Evolutionary conservation across 2,329 filamentous ascomycete genomes (phyloP).

Genomic region (Calonectria montana): DNA sequence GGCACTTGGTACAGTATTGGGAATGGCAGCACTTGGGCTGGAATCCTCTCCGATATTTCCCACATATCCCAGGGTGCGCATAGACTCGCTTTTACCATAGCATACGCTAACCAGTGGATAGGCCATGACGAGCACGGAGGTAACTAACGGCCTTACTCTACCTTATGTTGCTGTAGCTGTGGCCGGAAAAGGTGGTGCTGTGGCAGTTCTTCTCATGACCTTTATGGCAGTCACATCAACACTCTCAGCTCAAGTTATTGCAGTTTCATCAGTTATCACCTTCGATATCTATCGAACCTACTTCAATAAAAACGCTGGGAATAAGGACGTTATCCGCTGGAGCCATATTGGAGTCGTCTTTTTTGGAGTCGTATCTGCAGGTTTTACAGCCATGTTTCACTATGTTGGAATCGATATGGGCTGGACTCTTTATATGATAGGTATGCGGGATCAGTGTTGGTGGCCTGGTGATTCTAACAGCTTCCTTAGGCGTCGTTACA

Average conservation of each 20-base stretch:
- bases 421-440: constrained; percentile 23
- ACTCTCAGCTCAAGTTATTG: constrained; percentile 85
- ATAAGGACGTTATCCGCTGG: constrained; percentile 3
- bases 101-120: constrained; percentile 61
- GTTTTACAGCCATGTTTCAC: constrained; percentile 12
- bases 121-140: constrained; percentile 59
- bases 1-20: constrained; percentile 88
- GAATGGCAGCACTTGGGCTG: constrained; percentile 75
- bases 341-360: neutral
- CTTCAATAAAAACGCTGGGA: constrained; percentile 66
- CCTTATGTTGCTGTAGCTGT: constrained; percentile 86
- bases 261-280: constrained; percentile 86
- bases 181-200: constrained; percentile 83
- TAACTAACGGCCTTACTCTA: constrained; percentile 83
- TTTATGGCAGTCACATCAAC: constrained; percentile 94
- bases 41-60: constrained; percentile 20
- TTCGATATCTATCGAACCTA: constrained; percentile 92
- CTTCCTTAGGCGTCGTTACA: constrained; percentile 8
- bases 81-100: constrained; percentile 50
- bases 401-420: constrained; percentile 17
- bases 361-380: constrained; percentile 5
- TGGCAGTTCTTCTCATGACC: constrained; percentile 81
- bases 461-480: neutral
- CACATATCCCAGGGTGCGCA: constrained; percentile 20
- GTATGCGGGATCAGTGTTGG: neutral